These are phyloP conservation scores for Ustilago bromivora DNA, from an alignment of 1,284 basidiomycete species.

Conservation along the genomic window DNA sequence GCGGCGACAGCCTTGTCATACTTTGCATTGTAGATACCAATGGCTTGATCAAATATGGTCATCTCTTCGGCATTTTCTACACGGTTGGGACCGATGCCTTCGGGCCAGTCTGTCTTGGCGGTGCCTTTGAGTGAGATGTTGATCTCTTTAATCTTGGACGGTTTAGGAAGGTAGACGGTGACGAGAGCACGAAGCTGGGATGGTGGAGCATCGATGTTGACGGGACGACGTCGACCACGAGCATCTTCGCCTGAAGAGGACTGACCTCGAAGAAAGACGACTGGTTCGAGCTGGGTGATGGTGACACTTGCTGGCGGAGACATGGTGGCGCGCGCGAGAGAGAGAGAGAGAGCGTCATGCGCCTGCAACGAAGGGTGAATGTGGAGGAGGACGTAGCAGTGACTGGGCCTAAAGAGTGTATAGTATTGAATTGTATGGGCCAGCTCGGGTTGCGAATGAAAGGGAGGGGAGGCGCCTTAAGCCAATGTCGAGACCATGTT, in stretches of 20 bases:
- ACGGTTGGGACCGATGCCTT: slow-evolving; percentile 84
- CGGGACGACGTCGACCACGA: slow-evolving; percentile 51
- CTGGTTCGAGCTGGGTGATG: slow-evolving; percentile 62
- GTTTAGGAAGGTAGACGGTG: slow-evolving; percentile 81
- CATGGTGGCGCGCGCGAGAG: slow-evolving; percentile 13
- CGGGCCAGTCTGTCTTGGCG: slow-evolving; percentile 80
- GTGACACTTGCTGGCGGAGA: slow-evolving; percentile 50
- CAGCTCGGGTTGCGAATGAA: background rate
- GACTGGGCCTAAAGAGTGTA: too few relatives aligned
- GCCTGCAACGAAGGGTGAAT: background rate
- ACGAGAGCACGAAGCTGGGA: slow-evolving; percentile 89
- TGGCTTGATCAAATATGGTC: slow-evolving; percentile 79
- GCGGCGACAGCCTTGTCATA: slow-evolving; percentile 16
- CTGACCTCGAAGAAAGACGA: slow-evolving; percentile 65
- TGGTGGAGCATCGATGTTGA: slow-evolving; percentile 74
- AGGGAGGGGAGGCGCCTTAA: slow-evolving; percentile 8
- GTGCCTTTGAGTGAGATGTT: slow-evolving; percentile 82
- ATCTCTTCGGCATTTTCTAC: slow-evolving; percentile 85
- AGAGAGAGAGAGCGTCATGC: background rate
- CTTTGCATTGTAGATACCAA: slow-evolving; percentile 76
- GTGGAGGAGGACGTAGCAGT: background rate
- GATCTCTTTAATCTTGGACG: slow-evolving; percentile 88
- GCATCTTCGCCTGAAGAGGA: slow-evolving; percentile 55
- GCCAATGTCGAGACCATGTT: slow-evolving; percentile 15
- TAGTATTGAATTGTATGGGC: too few relatives aligned